Base-by-base conservation (phyloP, 1,139 yeast genomes). In the Hansenula sp. region DNA sequence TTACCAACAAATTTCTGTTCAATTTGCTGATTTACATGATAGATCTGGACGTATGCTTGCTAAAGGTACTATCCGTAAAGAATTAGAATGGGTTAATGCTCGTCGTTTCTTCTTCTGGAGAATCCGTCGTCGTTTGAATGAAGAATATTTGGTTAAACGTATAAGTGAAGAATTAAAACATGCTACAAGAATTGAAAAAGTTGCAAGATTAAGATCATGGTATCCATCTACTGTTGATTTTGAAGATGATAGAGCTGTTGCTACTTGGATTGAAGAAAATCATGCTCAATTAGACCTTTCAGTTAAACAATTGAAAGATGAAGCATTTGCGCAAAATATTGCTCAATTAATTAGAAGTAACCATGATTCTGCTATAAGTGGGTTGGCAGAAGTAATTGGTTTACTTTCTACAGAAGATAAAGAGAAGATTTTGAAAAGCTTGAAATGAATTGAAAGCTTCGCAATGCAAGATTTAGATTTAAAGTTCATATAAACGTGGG, bases 71-170 rank as follows among this genome's bases (percentile, higher is more conserved):
- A 88, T 92, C 56, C 76, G 84, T 55, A 82, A 83, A 64, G 94
- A 89, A 55, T 67, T 92, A 43, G 80, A 84, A 57, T 90, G 97
- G 97, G 66, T 66, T 36, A 75, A 89, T 42, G 79, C 97, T 27
- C 87, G 98, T 73, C 80, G 97, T 59, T 86, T 77, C 79, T 94
- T 92, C 80, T 92, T 88, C 92, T 92, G 98, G 98, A 82, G 99
- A 68, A 78, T 88, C 51, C 88, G 97, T 70, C 85, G 98, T 69
- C 87, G 97, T 68, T 73, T 94, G 66, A 83, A 86, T 62, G 97
- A 92, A 69, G 95, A 88, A 64, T 87, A 88, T 65, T 73, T 90
- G 58, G 71, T 88, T 63, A 81, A 77, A 64, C 76, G 86, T 59
- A 77, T 90, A 56, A 79, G 80, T 41, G 82, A 77, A 45, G 82